Base-by-base conservation (phyloP, 352 stramenopile genomes). In the Pythium insidiosum region DNA sequence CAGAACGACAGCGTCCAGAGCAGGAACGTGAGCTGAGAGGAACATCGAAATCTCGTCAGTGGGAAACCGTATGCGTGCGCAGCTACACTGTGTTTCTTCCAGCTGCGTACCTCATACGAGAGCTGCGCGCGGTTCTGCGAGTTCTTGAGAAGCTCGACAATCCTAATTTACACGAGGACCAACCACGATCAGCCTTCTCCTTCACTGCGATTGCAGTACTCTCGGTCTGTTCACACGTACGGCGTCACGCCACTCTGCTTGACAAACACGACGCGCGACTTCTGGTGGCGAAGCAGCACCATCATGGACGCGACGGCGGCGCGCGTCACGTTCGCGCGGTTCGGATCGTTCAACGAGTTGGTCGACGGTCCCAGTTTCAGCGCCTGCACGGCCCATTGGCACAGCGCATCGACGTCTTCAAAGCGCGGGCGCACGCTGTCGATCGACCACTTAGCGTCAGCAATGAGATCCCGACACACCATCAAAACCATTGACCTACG, bases 1-100 rank as follows among this genome's bases (percentile, higher is more conserved):
- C 63, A 85, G 54, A 98, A 98, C 18, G 91, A 97, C 47, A 98
- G 66, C 28, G 92, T 96, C 96, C 96, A 99, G 21, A 99, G 63
- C 50, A 95, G 97, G 56, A 99, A 99, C 43, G 70, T 84, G 30
- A 98, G 75, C 84, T 98, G 38, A 15, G 47, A n/a, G n/a, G n/a
- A n/a, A n/a, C n/a, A n/a, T n/a, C n/a, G n/a, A n/a, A n/a, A n/a
- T n/a, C n/a, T n/a, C n/a, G n/a, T n/a, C n/a, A n/a, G n/a, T n/a
- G n/a, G n/a, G n/a, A n/a, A n/a, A n/a, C n/a, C n/a, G n/a, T n/a
- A n/a, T n/a, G n/a, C n/a, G n/a, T n/a, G n/a, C n/a, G n/a, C n/a
- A n/a, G n/a, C n/a, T n/a, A n/a, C n/a, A 1, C 30, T 12, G 26
- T 22, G 10, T 18, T 25, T 37, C 23, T 34, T 22, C 20, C 10